Conservation (phyloP, 148 eudicot genomes). For the Arbutus unedo region DNA sequence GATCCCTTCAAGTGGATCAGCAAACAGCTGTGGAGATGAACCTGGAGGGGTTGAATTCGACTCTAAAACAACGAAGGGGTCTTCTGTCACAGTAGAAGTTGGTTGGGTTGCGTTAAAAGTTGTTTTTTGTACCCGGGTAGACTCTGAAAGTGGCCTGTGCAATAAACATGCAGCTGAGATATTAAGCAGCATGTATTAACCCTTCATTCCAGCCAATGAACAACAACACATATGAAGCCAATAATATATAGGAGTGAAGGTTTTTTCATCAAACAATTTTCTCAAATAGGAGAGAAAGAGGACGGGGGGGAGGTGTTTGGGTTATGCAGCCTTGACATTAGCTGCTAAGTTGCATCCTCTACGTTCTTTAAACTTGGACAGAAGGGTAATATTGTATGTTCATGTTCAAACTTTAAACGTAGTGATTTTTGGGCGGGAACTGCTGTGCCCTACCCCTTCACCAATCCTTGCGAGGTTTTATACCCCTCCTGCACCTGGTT, state of each 20-base stretch:
- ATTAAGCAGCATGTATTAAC: constrained; percentile 3
- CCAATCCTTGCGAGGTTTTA: background rate
- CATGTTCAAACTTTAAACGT: background rate
- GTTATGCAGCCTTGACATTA: background rate
- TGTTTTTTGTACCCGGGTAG: constrained; percentile 27
- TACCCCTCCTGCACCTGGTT: background rate
- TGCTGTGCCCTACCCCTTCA: background rate
- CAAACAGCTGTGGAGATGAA: constrained; percentile 39
- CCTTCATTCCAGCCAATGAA: background rate
- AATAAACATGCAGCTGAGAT: constrained; percentile 23
- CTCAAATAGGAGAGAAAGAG: background rate
- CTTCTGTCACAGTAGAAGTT: constrained; percentile 34
- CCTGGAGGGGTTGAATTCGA: constrained; percentile 43
- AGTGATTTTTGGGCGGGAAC: background rate
- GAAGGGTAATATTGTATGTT: background rate
- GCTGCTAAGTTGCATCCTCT: background rate
- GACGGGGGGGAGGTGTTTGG: background rate
- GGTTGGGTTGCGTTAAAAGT: constrained; percentile 30
- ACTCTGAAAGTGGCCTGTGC: constrained; percentile 51
- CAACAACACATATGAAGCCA: background rate
- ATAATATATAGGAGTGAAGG: background rate
- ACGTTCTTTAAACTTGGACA: background rate
- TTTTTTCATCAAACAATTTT: background rate
- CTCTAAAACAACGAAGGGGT: constrained; percentile 63
- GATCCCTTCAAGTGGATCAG: constrained; percentile 65